Evolutionary conservation across 129 eudicot species (phyloP), one percentile per base, ranked within the genome.

Genomic region (Solidago caesia): DNA sequence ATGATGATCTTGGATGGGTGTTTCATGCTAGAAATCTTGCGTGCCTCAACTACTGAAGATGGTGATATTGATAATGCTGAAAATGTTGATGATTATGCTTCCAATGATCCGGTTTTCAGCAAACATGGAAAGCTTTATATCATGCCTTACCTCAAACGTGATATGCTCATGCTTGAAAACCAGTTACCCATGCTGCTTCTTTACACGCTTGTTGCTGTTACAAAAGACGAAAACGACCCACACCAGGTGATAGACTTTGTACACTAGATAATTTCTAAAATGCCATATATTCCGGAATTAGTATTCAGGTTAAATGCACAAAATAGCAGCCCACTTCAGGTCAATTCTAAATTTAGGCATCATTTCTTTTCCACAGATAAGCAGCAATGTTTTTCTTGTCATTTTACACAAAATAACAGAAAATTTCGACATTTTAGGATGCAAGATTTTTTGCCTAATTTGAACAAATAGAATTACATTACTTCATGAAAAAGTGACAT

Each of bases 131-230:
- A 82, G 73, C 75, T 75, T n/a, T 78, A 79, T 42, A 76, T 80
- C 58, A 77, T 87, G 82, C 92, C 90, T 4, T 83, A 80, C 73
- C 68, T 89, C 62, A 85, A 80, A 69, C 90, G 96, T 0, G 96
- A 89, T 26, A 87, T 89, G 96, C 84, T 85, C 65, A 81, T 87
- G 88, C 88, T 89, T 3, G 92, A 87, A 68, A 89, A 89, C 79
- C 96, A 89, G 63, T 52, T 89, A 5, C 92, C 92, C 4, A 68
- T 89, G 82, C n/a, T 74, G 69, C 84, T 89, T 62, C 87, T 89
- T 27, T 59, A 71, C 15, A 85, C 72, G 39, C 82, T 89, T 1
- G 77, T 80, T 16, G 79, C 79, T 33, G 81, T 61, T 73, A 75
- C 85, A 5, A 77, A 82, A n/a, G 78, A 64, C 9, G 72, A 52